Evolutionary conservation across 2,329 filamentous ascomycete species (phyloP).

Genomic region (Plectosphaerella sp.): DNA sequence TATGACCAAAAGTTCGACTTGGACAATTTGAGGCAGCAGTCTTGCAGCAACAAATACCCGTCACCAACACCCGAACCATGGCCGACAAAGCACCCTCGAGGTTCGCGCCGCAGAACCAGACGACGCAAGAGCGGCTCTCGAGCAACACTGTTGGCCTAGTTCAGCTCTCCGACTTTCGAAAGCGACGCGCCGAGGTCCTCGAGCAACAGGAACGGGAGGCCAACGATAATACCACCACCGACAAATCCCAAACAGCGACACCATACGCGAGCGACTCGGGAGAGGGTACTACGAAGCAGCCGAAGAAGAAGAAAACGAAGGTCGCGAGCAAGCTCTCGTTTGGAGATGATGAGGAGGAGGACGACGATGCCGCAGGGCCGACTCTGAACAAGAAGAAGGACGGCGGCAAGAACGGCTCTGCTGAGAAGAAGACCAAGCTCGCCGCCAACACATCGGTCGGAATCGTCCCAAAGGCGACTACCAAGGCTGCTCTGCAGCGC

Average conservation of each 20-base stretch:
- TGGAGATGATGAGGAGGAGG: conserved; percentile 63
- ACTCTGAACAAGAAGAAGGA: conserved; percentile 21
- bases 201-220: conserved; percentile 84
- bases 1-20: background rate
- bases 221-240: conserved; percentile 53
- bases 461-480: conserved; percentile 62
- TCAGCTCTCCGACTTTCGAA: conserved; percentile 88
- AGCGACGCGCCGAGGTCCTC: conserved; percentile 88
- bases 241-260: conserved; percentile 43
- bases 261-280: conserved; percentile 33
- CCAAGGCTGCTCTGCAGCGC: conserved; percentile 70
- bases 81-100: conserved; percentile 43
- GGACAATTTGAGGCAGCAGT: background rate
- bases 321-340: conserved; percentile 56
- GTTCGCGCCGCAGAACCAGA: conserved; percentile 72
- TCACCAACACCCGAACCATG: conserved; percentile 24
- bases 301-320: conserved; percentile 41
- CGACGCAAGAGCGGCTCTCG: conserved; percentile 77
- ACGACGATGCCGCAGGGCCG: conserved; percentile 39
- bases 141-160: conserved; percentile 88
- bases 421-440: conserved; percentile 41
- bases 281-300: conserved; percentile 23
- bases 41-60: background rate
- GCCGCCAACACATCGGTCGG: conserved; percentile 58
- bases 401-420: conserved; percentile 18